phyloP scores from a whole-genome alignment of 2,329 filamentous ascomycete genomes.

The Diaporthe vaccinii region DNA sequence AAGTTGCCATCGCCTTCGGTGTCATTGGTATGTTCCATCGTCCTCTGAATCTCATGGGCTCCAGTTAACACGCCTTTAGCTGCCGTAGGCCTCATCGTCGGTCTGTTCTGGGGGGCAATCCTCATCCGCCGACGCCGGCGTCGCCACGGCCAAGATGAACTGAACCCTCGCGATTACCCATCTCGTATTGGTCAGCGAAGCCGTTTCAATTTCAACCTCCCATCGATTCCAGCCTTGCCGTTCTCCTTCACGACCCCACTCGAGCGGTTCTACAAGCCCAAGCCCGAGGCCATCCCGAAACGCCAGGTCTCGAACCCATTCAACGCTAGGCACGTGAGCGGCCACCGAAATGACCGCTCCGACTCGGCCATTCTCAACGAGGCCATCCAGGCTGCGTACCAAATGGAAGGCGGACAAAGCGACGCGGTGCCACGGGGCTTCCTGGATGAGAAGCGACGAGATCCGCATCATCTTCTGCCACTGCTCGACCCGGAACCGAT shows the following conservation, averaged over 20 bases:
- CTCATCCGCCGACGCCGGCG: constrained; percentile 35
- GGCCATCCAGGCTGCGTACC: constrained; percentile 25
- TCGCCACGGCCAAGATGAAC: background rate
- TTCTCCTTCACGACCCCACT: constrained; percentile 8
- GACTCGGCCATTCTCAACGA: constrained; percentile 28
- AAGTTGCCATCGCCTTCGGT: constrained; percentile 39
- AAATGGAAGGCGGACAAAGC: background rate
- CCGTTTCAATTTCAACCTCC: constrained; percentile 18
- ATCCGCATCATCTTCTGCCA: constrained; percentile 22
- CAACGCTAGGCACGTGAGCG: background rate
- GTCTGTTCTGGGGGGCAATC: constrained; percentile 28
- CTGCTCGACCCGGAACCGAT: constrained; percentile 24
- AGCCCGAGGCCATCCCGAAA: constrained; percentile 3
- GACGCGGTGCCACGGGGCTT: constrained; percentile 30
- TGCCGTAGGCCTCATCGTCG: constrained; percentile 36
- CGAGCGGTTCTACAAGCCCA: constrained; percentile 8
- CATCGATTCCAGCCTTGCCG: background rate
- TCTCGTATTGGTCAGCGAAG: background rate
- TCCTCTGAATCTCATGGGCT: fast-evolving
- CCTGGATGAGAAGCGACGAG: constrained; percentile 36
- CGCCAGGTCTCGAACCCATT: constrained; percentile 22
- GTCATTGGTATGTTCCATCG: constrained; percentile 20
- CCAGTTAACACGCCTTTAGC: background rate
- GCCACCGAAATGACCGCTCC: constrained; percentile 16
- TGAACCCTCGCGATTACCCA: background rate